phyloP scores from a whole-genome alignment of 495 filamentous ascomycete genomes.

The Xylaria acuta region DNA sequence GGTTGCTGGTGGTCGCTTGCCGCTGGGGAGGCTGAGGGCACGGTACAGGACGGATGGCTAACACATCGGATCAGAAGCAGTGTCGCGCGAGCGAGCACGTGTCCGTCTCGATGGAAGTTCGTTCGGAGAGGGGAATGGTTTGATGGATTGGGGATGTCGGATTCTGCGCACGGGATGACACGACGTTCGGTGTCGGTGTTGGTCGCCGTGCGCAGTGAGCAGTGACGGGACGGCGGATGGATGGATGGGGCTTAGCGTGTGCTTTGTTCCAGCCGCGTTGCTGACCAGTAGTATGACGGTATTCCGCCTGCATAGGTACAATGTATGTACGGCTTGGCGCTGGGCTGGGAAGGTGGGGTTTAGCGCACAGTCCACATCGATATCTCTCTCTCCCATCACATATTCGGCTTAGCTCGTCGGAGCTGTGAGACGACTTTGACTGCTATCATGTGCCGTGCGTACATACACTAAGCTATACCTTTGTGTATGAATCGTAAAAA shows the following conservation, averaged over 20 bases:
- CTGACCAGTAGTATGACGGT: not conserved
- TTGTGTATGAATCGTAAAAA: too few species aligned
- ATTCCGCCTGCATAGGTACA: not conserved
- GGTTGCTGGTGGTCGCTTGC: not conserved
- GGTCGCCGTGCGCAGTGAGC: not conserved
- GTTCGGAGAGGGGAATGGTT: not conserved
- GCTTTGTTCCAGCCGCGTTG: not conserved
- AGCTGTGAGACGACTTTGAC: too few species aligned
- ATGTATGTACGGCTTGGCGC: not conserved
- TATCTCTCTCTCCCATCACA: not conserved
- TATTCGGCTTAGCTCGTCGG: not conserved
- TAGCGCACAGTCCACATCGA: not conserved
- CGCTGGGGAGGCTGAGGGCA: not conserved
- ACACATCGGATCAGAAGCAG: not conserved
- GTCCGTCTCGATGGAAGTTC: not conserved
- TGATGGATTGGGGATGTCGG: constrained; percentile 1
- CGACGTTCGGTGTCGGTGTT: constrained; percentile 7
- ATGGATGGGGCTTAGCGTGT: not conserved
- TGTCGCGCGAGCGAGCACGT: not conserved
- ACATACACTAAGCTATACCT: too few species aligned
- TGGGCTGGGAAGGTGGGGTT: not conserved
- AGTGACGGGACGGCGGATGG: not conserved
- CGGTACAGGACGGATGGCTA: not conserved
- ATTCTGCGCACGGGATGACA: not conserved
- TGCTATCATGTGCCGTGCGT: too few species aligned